Base-by-base conservation (phyloP, 306 rosid genomes). In the Castanea mollissima region DNA sequence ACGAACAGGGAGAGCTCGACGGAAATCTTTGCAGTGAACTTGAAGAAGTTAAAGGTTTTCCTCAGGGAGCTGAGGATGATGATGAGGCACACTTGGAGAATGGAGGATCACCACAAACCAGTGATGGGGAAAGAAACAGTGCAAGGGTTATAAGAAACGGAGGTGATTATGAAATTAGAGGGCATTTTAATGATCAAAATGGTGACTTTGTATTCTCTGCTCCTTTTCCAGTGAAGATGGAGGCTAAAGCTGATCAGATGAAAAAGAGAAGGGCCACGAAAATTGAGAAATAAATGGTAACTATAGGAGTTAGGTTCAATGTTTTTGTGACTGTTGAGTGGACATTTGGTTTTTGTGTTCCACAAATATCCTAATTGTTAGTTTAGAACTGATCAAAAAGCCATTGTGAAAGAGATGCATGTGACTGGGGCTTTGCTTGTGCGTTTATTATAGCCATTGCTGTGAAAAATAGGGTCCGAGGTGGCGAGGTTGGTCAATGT, bases 161-260 rank as follows among this genome's bases (percentile, higher is more conserved):
- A 38, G 80, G 67, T 29, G 74, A 49, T 71, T 74, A 71, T 77
- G 74, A 74, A 51, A 75, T 69, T 76, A 75, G 71, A 82, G 88
- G 70, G 77, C 76, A 55, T 69, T 72, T 14, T 76, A 84, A 79
- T 72, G 75, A 14, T 10, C 68, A 29, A 35, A 83, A 79, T 68
- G 91, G 74, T 38, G 83, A 60, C 75, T 51, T 84, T 80, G 56
- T 88, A 59, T 91, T 90, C 82, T 84, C 97, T 10, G 86, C 98
- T 58, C 98, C 99, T 23, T 72, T 90, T 85, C 98, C 97, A 20
- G 74, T 90, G 69, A 89, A 87, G 81, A 96, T 96, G 99, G 99
- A 91, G 83, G 80, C 87, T 44, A 89, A 87, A 79, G 84, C 75
- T 55, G 98, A 83, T 38, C 77, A 68, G 79, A 67, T 75, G 75